phyloP scores from a whole-genome alignment of 169 alveolate genomes.

The Eimeria tenella region DNA sequence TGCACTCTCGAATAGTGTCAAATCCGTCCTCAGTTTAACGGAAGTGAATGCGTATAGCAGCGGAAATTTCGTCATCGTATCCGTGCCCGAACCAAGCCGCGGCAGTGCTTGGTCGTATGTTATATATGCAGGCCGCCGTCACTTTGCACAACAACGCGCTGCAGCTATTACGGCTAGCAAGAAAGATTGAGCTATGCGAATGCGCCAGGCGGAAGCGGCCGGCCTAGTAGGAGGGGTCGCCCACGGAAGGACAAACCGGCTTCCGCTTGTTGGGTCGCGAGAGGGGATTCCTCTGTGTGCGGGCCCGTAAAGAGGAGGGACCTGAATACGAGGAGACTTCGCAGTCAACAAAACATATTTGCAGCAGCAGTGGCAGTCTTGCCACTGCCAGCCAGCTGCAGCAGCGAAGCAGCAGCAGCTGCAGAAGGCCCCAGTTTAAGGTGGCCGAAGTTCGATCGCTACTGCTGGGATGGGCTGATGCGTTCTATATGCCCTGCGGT shows the following conservation, averaged over 20 bases:
- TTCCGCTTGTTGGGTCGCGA: background rate
- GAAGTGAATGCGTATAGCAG: too few relatives aligned
- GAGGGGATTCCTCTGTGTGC: background rate
- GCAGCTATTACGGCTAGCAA: slow-evolving; percentile 20
- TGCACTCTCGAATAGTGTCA: too few relatives aligned
- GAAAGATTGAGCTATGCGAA: background rate
- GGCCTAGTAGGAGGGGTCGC: background rate
- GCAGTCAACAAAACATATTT: background rate
- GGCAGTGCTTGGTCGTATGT: background rate
- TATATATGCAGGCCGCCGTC: slow-evolving; percentile 55
- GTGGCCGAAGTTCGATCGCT: slow-evolving; percentile 59
- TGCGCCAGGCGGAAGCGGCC: slow-evolving; percentile 20
- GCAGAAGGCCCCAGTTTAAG: slow-evolving; percentile 8
- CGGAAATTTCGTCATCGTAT: too few relatives aligned
- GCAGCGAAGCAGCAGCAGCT: background rate
- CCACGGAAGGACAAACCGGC: background rate
- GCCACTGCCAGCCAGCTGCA: slow-evolving; percentile 9
- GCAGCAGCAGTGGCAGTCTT: background rate
- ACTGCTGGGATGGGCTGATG: slow-evolving; percentile 41
- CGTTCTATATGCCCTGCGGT: background rate
- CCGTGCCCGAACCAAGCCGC: too few relatives aligned
- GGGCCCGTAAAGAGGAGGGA: background rate
- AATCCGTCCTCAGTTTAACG: too few relatives aligned
- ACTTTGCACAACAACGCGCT: slow-evolving; percentile 58
- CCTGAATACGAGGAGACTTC: background rate